Base-by-base conservation (phyloP, 176 grass and related monocot species). In the Zizania latifolia region DNA sequence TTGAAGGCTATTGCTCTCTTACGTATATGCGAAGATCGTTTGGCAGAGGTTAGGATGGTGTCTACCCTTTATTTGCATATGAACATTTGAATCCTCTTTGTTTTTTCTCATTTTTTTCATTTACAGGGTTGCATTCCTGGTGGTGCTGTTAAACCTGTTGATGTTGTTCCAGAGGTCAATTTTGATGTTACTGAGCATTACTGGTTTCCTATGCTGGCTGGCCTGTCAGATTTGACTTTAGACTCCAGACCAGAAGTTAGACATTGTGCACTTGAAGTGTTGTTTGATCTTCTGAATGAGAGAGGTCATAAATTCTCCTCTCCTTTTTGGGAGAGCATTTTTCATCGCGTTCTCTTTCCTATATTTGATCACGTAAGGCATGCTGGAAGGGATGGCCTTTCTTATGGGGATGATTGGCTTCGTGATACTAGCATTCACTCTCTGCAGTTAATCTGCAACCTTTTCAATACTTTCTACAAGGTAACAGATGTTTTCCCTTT, bases 1-100 rank as follows among this genome's bases (percentile, higher is more conserved):
- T 86, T 99, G 76, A 99, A 99, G 92, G 96, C 96, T 74, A 99
- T 99, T 88, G 96, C 96, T 90, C 91, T 99, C 38, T 85, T 99
- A 17, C 91, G 96, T 68, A 99, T 99, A 77, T 99, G 96, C 45
- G 96, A 99, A 92, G 92, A 99, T 86, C 96, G 96, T 61, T 90
- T 99, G 76, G 96, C 96, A 44, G 96, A 99, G 96, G 96, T 99
- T 88, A 35, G 82, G 40, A 83, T 77, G 41, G 64, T 77, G 17
- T 77, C 32, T 24, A 78, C 10, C 50, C 36, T 46, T 28, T 19
- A 40, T 54, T 58, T 64, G 30, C 40, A 70, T 40, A 44, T 76
- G 55, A 77, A 6, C 24, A 4, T 65, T 31, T 68, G 36, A 14
- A n/a, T n/a, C 59, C 80, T 80, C 70, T 29, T 43, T 53, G 23